A percentile compares a stretch with the other conserved stretches of the same genome.
Evolutionary conservation across 352 stramenopile genomes (phyloP).

Genomic region (Globisporangium solare): DNA sequence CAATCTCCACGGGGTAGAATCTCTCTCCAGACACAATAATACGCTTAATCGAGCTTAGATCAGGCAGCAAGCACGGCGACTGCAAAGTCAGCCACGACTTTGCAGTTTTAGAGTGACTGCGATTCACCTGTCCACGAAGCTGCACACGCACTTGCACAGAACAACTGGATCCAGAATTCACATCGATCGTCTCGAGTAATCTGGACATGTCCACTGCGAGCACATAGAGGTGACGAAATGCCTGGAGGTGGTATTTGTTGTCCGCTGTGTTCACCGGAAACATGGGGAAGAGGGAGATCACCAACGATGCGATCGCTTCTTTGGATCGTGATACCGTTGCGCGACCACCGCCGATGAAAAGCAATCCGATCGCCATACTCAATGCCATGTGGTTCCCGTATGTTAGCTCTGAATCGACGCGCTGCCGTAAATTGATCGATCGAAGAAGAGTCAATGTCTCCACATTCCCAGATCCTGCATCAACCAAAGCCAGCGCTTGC

Average conservation of each 20-base stretch:
- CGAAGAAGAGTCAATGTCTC: constrained; percentile 92
- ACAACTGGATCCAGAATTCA: constrained; percentile 42
- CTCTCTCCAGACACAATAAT: constrained; percentile 37
- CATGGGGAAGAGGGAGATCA: constrained; percentile 94
- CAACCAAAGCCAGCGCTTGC: constrained; percentile 92
- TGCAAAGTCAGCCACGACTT: constrained; percentile 24
- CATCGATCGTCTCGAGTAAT: constrained; percentile 73
- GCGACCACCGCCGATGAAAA: constrained; percentile 95
- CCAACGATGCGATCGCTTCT: constrained; percentile 91
- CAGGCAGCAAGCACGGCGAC: constrained; percentile 69
- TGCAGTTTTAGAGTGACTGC: not conserved
- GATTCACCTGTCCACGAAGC: constrained; percentile 16
- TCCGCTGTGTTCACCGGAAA: constrained; percentile 90
- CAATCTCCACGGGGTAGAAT: constrained; percentile 77
- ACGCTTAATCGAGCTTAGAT: constrained; percentile 48
- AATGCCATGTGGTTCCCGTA: constrained; percentile 97
- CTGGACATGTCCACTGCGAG: constrained; percentile 72
- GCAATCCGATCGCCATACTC: constrained; percentile 92
- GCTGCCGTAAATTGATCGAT: constrained; percentile 71
- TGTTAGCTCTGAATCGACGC: constrained; percentile 76
- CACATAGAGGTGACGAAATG: constrained; percentile 90
- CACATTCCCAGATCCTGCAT: constrained; percentile 94
- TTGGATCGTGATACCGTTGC: constrained; percentile 87
- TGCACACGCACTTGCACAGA: constrained; percentile 45
- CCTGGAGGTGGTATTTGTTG: constrained; percentile 90